Percentiles rank a stretch among this genome's conserved stretches.
These are phyloP conservation scores for Emmonsia crescens DNA, from an alignment of 2,329 filamentous ascomycete genomes.

Conservation along the genomic window DNA sequence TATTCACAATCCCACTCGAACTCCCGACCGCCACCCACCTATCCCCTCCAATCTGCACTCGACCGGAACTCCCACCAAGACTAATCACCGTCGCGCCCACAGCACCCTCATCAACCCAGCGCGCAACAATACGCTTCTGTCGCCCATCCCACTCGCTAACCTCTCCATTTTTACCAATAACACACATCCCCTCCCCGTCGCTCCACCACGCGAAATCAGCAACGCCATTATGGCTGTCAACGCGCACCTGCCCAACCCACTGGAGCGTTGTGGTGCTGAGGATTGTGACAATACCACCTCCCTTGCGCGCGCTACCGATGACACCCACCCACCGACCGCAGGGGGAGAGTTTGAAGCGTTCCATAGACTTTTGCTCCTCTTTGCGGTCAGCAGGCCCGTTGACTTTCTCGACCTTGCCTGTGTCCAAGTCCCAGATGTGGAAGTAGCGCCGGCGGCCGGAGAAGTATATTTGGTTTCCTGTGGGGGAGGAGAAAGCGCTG, in stretches of 20 bases:
- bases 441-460: slow-evolving; percentile 83
- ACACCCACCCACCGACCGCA: slow-evolving; percentile 80
- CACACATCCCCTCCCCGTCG: slow-evolving; percentile 67
- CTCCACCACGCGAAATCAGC: slow-evolving; percentile 92
- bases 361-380: slow-evolving; percentile 81
- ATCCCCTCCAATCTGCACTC: slow-evolving; percentile 53
- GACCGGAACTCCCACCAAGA: slow-evolving; percentile 47
- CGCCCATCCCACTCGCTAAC: slow-evolving; percentile 78
- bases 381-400: slow-evolving; percentile 57
- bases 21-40: slow-evolving; percentile 84
- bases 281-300: slow-evolving; percentile 79
- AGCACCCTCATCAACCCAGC: slow-evolving; percentile 86
- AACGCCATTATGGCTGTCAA: slow-evolving; percentile 73
- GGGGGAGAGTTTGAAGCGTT: slow-evolving; percentile 76
- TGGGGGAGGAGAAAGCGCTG: slow-evolving; percentile 64
- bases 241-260: slow-evolving; percentile 72
- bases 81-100: slow-evolving; percentile 74
- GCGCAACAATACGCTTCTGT: slow-evolving; percentile 56
- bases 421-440: slow-evolving; percentile 82
- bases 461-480: slow-evolving; percentile 72
- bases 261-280: slow-evolving; percentile 70
- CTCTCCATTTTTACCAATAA: slow-evolving; percentile 77
- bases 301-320: slow-evolving; percentile 67
- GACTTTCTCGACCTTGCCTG: slow-evolving; percentile 73
- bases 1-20: slow-evolving; percentile 77